Percentiles rank a stretch among this genome's conserved stretches.
Evolutionary conservation across 805 yeast species (phyloP).

Genomic region (Jamesozyma jinghongensis): DNA sequence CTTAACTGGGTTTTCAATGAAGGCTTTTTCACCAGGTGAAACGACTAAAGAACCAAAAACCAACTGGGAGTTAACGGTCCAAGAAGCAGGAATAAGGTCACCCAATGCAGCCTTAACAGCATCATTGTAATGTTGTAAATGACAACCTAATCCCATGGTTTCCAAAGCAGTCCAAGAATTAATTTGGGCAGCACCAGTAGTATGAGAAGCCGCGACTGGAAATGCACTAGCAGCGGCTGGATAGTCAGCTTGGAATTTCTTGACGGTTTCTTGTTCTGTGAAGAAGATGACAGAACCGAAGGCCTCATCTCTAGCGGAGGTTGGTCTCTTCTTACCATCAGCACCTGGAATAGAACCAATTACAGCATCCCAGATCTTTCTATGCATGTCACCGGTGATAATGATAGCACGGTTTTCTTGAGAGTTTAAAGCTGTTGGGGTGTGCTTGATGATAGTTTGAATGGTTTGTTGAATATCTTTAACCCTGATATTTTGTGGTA

Average conservation of each 20-base stretch:
- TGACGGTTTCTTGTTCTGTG: conserved; percentile 35
- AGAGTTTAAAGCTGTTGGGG: conserved; percentile 46
- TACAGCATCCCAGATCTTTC: conserved; percentile 38
- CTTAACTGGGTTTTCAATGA: conserved; percentile 36
- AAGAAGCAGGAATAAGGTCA: conserved; percentile 33
- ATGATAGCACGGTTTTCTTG: conserved; percentile 40
- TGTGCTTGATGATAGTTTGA: conserved; percentile 37
- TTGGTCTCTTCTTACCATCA: conserved; percentile 34
- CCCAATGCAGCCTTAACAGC: conserved; percentile 34
- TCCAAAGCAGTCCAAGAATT: conserved; percentile 41
- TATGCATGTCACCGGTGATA: conserved; percentile 38
- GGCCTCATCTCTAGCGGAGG: conserved; percentile 37
- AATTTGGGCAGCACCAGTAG: conserved; percentile 44
- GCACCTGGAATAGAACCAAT: conserved; percentile 33
- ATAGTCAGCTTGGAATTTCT: conserved; percentile 35
- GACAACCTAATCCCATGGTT: conserved; percentile 38
- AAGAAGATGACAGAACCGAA: conserved; percentile 43
- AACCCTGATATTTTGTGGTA: conserved; percentile 36
- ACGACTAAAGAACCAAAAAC: conserved; percentile 40
- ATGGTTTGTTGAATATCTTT: conserved; percentile 35
- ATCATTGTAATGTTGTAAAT: conserved; percentile 45
- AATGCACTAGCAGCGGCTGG: conserved; percentile 37
- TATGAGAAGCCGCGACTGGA: conserved; percentile 41
- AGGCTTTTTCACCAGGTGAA: conserved; percentile 33
- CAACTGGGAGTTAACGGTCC: conserved; percentile 42